Evolutionary conservation across 2,329 filamentous ascomycete genomes (phyloP).

Genomic region (Pseudogymnoascus sp.): DNA sequence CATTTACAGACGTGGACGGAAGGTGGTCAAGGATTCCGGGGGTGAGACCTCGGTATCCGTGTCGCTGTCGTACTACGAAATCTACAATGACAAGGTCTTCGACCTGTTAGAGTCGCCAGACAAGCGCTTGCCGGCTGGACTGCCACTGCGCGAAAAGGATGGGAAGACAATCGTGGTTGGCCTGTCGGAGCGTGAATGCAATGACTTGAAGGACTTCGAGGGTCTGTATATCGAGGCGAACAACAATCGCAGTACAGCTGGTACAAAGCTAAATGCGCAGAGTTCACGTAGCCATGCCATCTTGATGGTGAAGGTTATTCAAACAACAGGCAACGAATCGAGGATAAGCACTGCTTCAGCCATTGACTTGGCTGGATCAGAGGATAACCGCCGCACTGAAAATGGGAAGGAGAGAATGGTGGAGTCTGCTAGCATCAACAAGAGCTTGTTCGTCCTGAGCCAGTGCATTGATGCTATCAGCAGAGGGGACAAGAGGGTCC

Average conservation of each 20-base stretch:
- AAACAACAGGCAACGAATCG: slow-evolving; percentile 59
- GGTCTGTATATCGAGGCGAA: slow-evolving; percentile 85
- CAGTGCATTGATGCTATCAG: slow-evolving; percentile 95
- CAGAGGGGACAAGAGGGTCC: slow-evolving; percentile 65
- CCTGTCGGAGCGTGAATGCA: slow-evolving; percentile 72
- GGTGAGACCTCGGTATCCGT: slow-evolving; percentile 65
- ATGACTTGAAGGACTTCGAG: slow-evolving; percentile 84
- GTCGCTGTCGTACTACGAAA: slow-evolving; percentile 85
- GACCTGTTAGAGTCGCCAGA: slow-evolving; percentile 83
- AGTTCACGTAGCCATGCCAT: slow-evolving; percentile 87
- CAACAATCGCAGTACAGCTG: slow-evolving; percentile 77
- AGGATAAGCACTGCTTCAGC: slow-evolving; percentile 79
- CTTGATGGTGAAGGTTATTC: slow-evolving; percentile 77
- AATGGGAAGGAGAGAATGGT: slow-evolving; percentile 87
- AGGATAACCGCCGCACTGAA: slow-evolving; percentile 89
- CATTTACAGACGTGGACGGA: slow-evolving; percentile 78
- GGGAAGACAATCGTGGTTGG: slow-evolving; percentile 84
- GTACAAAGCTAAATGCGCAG: slow-evolving; percentile 87
- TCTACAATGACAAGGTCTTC: slow-evolving; percentile 93
- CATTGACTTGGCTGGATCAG: slow-evolving; percentile 90
- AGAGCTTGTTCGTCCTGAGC: slow-evolving; percentile 86
- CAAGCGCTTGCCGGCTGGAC: slow-evolving; percentile 70
- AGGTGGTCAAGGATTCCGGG: slow-evolving; percentile 70
- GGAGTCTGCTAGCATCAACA: slow-evolving; percentile 97
- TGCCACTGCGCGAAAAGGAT: slow-evolving; percentile 77